phyloP scores from a whole-genome alignment of 371 early-diverging fungal species.

The Zychaea mexicana region DNA sequence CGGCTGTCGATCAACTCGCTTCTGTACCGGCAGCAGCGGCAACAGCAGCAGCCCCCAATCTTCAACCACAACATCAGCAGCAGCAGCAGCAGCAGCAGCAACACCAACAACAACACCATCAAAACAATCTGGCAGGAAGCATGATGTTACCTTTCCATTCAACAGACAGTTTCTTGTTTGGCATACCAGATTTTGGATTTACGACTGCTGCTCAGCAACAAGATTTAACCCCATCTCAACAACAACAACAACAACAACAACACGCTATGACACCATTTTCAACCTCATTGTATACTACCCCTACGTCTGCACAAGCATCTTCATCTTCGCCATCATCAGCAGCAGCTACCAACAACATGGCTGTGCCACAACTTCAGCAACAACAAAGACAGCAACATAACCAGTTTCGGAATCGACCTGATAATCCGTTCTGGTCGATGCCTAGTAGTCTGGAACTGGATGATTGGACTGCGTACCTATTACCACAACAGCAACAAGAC shows the following conservation, averaged over 20 bases:
- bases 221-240: too few species aligned
- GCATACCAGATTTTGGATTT: slow-evolving; percentile 16
- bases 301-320: neutral
- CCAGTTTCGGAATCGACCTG: slow-evolving; percentile 43
- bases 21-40: neutral
- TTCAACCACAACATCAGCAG: slow-evolving; percentile 13
- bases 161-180: slow-evolving; percentile 14
- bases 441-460: slow-evolving; percentile 49
- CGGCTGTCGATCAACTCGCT: slow-evolving; percentile 15
- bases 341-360: neutral
- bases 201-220: neutral
- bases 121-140: slow-evolving; percentile 3
- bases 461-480: slow-evolving; percentile 47
- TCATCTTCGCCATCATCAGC: neutral
- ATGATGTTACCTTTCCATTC: slow-evolving; percentile 13
- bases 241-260: slow-evolving; percentile 7
- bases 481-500: slow-evolving; percentile 20
- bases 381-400: slow-evolving; percentile 7
- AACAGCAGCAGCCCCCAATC: neutral
- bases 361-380: neutral
- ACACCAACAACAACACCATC: slow-evolving; percentile 12
- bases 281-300: slow-evolving; percentile 3
- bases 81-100: slow-evolving; percentile 8
- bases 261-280: slow-evolving; percentile 2
- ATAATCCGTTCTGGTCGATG: slow-evolving; percentile 52